Evolutionary conservation across 306 rosid species (phyloP), one percentile per base, ranked within the genome.

Genomic region (Rubus idaeus): DNA sequence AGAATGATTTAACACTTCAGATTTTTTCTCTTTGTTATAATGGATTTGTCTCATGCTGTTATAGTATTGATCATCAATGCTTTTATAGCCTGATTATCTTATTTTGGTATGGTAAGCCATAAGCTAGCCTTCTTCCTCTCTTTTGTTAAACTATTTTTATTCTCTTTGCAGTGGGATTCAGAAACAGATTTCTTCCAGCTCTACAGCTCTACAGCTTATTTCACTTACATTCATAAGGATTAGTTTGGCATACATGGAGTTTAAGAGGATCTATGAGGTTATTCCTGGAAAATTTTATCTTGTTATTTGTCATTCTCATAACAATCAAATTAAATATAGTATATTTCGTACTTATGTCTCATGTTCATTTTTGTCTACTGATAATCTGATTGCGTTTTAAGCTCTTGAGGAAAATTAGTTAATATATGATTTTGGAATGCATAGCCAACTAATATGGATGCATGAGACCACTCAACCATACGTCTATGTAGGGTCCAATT

Each of bases 251-350:
- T 94, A 91, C 87, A 91, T 91, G 98, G 93, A 90, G 80, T 83
- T 82, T 77, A 94, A 88, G 87, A 85, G 97, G 75, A 91, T 94
- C 78, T 90, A 89, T 61, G 94, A 94, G 98, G 98, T 94, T 76
- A 79, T 71, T 82, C 51, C 69, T 73, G 47, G 56, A 42, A 70
- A 75, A 75, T 39, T 73, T 70, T 71, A n/a, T 49, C 8, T 13
- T 47, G 49, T 62, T 57, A 44, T 76, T 61, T 47, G 11, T 37
- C 35, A 60, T 58, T 44, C n/a, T 47, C 47, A 41, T 57, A 18
- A 37, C 44, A 4, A 13, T 57, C 64, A 37, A 62, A 55, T 35
- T 3, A 41, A 40, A 53, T 37, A 5, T 37, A 10, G 8, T 71
- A 39, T 9, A 30, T 17, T 16, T 4, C 1, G 6, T 5, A 41